Evolutionary conservation across 2,329 filamentous ascomycete species (phyloP), one percentile per base, ranked within the genome.

Genomic region (Seiridium unicorne): DNA sequence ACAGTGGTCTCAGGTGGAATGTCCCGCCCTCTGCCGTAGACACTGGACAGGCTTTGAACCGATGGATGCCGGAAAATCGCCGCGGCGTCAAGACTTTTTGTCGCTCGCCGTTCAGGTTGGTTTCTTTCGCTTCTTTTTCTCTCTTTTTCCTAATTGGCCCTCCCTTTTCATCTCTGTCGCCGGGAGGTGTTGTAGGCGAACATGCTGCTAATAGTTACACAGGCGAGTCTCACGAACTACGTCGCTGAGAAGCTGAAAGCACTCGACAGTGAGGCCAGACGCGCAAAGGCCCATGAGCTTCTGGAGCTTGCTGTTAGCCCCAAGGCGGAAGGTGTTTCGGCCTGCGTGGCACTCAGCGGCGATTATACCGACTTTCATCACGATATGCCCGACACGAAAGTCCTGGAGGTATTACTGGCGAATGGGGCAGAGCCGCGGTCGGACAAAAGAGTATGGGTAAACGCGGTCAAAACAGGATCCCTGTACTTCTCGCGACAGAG

Each of bases 291-390:
- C 13, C 69, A 72, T 42, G 71, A 73, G 57, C 65, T 73, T n/a
- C 62, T 73, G 5, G 58, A 64, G 3, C 69, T 68, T 49, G 67
- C 67, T 5, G 67, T 72, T 36, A 68, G 68, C 44, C 71, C 71
- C 10, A 70, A 69, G 55, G 69, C 66, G 31, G 70, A 72, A 8
- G 70, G 70, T 2, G 68, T 73, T 42, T 71, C 69, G 48, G 70
- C 71, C 3, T 73, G 71, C 32, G 69, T 69, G 7, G 64, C 66
- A 31, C 62, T 72, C n/a, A 69, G 67, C 38, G 71, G 71, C 9
- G 70, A 73, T 51, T 73, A 72, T 18, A 60, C 66, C 3, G 71
- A 72, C 60, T 71, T 73, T 51, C 71, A 73, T 59, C 70, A 71
- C 62, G 71, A 73, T 44, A 72, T 73, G 71, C 70, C 71, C 4